These are phyloP conservation scores for Strigomonas oncopelti DNA, from an alignment of 208 protist species.

Conservation along the genomic window DNA sequence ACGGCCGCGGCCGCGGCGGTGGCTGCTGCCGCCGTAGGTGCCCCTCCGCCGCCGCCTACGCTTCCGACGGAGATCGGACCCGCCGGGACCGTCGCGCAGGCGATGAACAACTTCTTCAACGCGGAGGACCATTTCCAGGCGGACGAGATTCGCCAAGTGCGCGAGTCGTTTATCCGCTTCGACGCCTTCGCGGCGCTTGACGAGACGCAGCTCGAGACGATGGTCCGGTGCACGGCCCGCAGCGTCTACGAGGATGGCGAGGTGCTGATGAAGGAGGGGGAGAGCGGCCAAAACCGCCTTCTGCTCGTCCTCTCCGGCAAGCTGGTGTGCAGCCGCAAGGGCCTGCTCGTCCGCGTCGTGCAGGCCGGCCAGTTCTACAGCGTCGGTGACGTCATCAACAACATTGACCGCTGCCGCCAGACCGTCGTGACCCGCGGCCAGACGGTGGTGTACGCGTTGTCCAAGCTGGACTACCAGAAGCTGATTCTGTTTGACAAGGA, in stretches of 20 bases:
- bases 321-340: constrained; percentile 34
- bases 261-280: constrained; percentile 42
- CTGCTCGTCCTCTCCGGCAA: constrained; percentile 55
- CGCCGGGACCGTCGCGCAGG: constrained; percentile 23
- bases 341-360: constrained; percentile 29
- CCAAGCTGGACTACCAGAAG: constrained; percentile 44
- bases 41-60: not conserved
- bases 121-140: constrained; percentile 20
- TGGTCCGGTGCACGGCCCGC: constrained; percentile 53
- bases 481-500: constrained; percentile 52
- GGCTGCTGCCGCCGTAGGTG: not conserved
- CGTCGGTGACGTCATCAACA: constrained; percentile 55
- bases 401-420: constrained; percentile 31
- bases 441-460: constrained; percentile 47
- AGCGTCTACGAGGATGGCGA: constrained; percentile 29
- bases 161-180: constrained; percentile 43
- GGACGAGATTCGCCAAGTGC: constrained; percentile 46
- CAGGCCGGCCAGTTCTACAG: constrained; percentile 33
- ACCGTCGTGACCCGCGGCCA: constrained; percentile 31
- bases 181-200: constrained; percentile 58
- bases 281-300: constrained; percentile 28
- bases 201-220: constrained; percentile 56
- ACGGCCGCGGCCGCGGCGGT: not conserved
- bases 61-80: not conserved
- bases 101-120: constrained; percentile 28